Evolutionary conservation across 345 rosid species (phyloP).

Genomic region (Gossypium mustelinum): DNA sequence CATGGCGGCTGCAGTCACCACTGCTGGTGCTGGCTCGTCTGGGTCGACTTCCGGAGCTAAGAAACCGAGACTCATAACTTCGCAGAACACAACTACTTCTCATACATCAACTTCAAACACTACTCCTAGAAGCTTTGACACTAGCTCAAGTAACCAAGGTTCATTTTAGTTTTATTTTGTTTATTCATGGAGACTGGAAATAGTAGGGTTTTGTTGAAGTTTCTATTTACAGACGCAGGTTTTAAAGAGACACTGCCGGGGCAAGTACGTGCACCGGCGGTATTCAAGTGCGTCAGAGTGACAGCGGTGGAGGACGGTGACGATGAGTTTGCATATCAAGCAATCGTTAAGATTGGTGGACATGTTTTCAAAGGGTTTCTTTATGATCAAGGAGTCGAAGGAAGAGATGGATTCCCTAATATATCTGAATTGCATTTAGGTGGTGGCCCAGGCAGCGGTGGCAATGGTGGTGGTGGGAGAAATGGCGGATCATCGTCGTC

Average conservation of each 20-base stretch:
- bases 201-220: conserved; percentile 27
- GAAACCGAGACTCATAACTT: conserved; percentile 66
- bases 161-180: neutral
- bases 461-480: conserved; percentile 35
- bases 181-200: no score
- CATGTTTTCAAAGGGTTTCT: conserved; percentile 89
- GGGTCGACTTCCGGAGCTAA: conserved; percentile 75
- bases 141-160: conserved; percentile 92
- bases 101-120: conserved; percentile 88
- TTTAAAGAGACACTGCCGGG: conserved; percentile 65
- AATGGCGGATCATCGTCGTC: conserved; percentile 54
- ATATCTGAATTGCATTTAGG: conserved; percentile 88
- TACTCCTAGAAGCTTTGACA: conserved; percentile 88
- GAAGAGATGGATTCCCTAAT: conserved; percentile 68
- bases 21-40: conserved; percentile 58
- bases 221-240: conserved; percentile 42
- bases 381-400: conserved; percentile 77
- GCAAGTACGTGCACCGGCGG: conserved; percentile 81
- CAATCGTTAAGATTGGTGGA: conserved; percentile 83
- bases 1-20: conserved; percentile 26
- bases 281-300: conserved; percentile 90
- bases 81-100: conserved; percentile 70
- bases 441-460: conserved; percentile 31
- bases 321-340: conserved; percentile 90
- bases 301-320: conserved; percentile 90